Conservation (phyloP, 2,329 filamentous ascomycete species). For the Thyridium curvatum region DNA sequence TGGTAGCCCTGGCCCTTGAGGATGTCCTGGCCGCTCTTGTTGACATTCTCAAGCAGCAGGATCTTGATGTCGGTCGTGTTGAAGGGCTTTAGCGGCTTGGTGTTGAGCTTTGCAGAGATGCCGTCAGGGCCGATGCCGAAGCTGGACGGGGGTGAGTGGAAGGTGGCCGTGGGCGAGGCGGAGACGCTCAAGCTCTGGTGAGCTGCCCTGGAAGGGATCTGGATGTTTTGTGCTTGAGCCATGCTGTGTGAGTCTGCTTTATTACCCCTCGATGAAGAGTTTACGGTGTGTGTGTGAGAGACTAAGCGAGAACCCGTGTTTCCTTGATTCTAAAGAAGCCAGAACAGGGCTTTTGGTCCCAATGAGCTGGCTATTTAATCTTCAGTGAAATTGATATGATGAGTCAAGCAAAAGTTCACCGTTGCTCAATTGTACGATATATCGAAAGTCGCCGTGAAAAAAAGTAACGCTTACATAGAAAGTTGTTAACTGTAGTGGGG, state of each 20-base stretch:
- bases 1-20: slow-evolving; percentile 86
- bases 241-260: slow-evolving; percentile 5
- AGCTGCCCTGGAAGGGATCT: slow-evolving; percentile 28
- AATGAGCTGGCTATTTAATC: no score
- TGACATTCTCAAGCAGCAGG: slow-evolving; percentile 90
- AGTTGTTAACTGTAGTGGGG: no score
- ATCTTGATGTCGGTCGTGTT: slow-evolving; percentile 96
- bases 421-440: no score
- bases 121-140: slow-evolving; percentile 35
- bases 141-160: slow-evolving; percentile 67
- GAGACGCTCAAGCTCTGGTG: slow-evolving; percentile 63
- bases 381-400: no score
- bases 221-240: slow-evolving; percentile 13
- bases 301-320: no score
- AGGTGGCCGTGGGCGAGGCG: slow-evolving; percentile 67
- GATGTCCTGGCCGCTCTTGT: slow-evolving; percentile 80
- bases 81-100: slow-evolving; percentile 89
- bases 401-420: no score
- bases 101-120: slow-evolving; percentile 32
- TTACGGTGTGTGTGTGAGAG: no score
- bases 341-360: no score
- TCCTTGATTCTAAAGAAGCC: no score
- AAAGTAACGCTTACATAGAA: no score
- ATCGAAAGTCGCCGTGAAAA: no score
- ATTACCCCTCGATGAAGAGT: no score